These are phyloP conservation scores for Angophora floribunda DNA, from an alignment of 345 rosid genomes.

Conservation along the genomic window DNA sequence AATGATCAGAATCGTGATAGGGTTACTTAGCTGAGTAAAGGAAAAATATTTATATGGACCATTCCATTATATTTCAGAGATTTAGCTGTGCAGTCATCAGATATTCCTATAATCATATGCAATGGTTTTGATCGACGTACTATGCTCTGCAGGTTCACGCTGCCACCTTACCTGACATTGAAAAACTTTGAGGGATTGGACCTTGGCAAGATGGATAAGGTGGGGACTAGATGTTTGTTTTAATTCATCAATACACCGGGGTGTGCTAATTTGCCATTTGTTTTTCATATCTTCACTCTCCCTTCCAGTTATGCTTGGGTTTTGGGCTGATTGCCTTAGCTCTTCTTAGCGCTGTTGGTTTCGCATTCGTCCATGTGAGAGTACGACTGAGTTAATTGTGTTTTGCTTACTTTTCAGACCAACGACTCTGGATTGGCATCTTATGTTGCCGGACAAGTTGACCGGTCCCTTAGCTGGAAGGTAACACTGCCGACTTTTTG, in stretches of 20 bases:
- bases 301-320: neutral
- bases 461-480: conserved; percentile 85
- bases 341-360: neutral
- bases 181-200: conserved; percentile 89
- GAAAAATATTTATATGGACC: neutral
- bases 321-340: neutral
- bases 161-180: conserved; percentile 67
- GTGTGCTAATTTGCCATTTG: neutral
- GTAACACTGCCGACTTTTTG: conserved; percentile 11
- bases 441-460: conserved; percentile 82
- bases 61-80: neutral
- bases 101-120: neutral
- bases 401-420: conserved; percentile 27
- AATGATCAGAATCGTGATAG: neutral
- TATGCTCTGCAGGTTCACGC: conserved; percentile 37
- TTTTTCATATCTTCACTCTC: neutral
- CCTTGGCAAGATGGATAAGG: conserved; percentile 75
- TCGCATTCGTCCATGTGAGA: neutral
- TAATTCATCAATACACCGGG: neutral
- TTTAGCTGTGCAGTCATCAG: neutral
- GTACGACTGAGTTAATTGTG: neutral
- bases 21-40: neutral
- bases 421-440: conserved; percentile 87
- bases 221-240: neutral
- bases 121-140: neutral